Percentiles rank a stretch among this genome's conserved stretches.
Evolutionary conservation across 768 basidiomycete species (phyloP).

Genomic region (Pleurotus djamor): DNA sequence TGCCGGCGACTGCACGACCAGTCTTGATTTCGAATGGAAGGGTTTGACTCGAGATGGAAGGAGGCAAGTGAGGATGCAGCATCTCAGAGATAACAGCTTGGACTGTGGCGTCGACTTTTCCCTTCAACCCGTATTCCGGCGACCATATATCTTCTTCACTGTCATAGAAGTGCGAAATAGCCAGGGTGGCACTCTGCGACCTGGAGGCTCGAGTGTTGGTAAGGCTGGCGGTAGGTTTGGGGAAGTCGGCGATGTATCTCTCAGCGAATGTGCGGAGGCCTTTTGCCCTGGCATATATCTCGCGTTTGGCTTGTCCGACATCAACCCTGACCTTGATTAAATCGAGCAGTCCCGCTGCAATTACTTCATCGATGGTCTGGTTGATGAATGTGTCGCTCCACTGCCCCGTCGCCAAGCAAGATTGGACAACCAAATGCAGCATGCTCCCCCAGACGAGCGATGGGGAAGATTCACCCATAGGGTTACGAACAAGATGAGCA

Average conservation of each 20-base stretch:
- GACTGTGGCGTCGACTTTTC: conserved; percentile 92
- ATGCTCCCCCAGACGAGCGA: conserved; percentile 89
- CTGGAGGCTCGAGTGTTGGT: conserved; percentile 60
- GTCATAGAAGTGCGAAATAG: conserved; percentile 75
- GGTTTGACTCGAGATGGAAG: conserved; percentile 16
- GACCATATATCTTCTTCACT: conserved; percentile 99
- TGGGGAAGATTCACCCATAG: conserved; percentile 58
- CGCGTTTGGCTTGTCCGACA: conserved; percentile 63
- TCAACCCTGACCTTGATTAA: conserved; percentile 58
- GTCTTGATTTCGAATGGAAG: conserved; percentile 97
- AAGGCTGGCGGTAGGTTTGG: conserved; percentile 69
- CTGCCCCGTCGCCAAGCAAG: conserved; percentile 55
- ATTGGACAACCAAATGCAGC: conserved; percentile 89
- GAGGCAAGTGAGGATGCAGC: conserved; percentile 17
- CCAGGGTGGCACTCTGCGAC: conserved; percentile 54
- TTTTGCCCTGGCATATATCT: conserved; percentile 58
- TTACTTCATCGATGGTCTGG: conserved; percentile 51
- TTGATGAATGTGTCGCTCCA: conserved; percentile 71
- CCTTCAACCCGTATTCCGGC: conserved; percentile 91
- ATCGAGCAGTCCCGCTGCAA: conserved; percentile 53
- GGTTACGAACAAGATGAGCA: conserved; percentile 51
- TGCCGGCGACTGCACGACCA: conserved; percentile 66
- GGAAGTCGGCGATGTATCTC: conserved; percentile 60
- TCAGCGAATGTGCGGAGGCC: conserved; percentile 65
- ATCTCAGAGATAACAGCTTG: conserved; percentile 59